Base-by-base conservation (phyloP, 148 eudicot species). In the Amaranthus cruentus region DNA sequence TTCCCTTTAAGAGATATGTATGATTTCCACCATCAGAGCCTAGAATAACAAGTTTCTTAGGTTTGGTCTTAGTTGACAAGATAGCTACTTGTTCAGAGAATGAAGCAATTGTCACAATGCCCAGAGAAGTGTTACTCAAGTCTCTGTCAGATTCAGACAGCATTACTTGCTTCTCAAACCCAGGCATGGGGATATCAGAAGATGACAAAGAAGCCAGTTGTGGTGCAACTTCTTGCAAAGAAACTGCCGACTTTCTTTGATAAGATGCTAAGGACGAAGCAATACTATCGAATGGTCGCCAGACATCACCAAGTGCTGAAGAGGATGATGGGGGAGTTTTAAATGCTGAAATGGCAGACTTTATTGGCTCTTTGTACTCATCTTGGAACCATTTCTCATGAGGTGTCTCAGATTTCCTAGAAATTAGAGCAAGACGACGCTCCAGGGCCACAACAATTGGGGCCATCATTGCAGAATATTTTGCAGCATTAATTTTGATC, bases 381-480 rank as follows among this genome's bases (percentile, higher is more conserved):
- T 88, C 82, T 71, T 87, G 85, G 83, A 95, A 95, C 99, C 99
- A 95, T 75, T 78, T 76, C 81, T 95, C 99, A 85, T 95, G 99
- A 68, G 99, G 92, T 4, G 99, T 90, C 83, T 92, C 97, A 73
- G 96, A 85, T 81, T 82, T 86, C 82, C 88, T 82, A 73, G 96
- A 92, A 59, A 90, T 87, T 68, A 91, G 85, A 79, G 90, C 85
- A 70, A 95, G 82, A 69, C 99, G 97, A 75, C 99, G 97, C 71
- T 95, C 99, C 87, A 95, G 83, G 74, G 88, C 92, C 77, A 92
- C 97, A 69, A 95, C 79, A 75, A 92, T 86, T 43, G 99, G 97
- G 77, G 99, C 92, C 99, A 95, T 95, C 99, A 95, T 95, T 56
- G 99, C 99, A 38, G 96, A 88, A 81, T 92, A 95, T 76, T 86